Evolutionary conservation across 2,329 filamentous ascomycete species (phyloP), one percentile per base, ranked within the genome.

Genomic region (Colletotrichum cordylinicola): DNA sequence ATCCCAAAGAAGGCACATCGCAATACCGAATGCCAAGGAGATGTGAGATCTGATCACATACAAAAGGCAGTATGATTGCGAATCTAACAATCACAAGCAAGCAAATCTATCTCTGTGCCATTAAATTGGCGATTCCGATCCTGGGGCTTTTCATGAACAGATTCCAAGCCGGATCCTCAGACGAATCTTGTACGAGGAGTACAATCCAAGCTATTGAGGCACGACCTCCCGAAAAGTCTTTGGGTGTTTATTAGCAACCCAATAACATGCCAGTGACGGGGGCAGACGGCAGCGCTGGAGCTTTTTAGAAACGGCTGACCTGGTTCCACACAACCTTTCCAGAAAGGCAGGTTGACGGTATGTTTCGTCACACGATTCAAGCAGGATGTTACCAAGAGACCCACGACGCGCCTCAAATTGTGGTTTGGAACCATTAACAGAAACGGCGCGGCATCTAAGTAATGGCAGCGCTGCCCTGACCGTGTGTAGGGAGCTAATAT

Each of bases 131-230:
- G 35, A 37, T 37, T 39, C 37, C 8, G 37, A 39, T 18, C n/a
- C 18, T n/a, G 16, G 18, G 10, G 8, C 8, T 43, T 1, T 43
- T 2, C 18, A 1, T 43, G 0, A 43, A n/a, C 39, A 2, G 5
- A 18, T n/a, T 8, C n/a, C 0, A n/a, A 8, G 16, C 15, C 39
- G n/a, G 18, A 43, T 6, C 39, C 9, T 43, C 39, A 43, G 8
- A 7, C 9, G 39, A 5, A 43, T 43, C 39, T 10, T n/a, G 0
- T 2, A 43, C 39, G 1, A 43, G 7, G 18, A 43, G 4, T 3
- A n/a, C 18, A 43, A 1, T 43, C 0, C 6, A 10, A 2, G 8
- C 0, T 4, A n/a, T 43, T 0, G 18, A n/a, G 10, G 4, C 8
- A n/a, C n/a, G 1, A 43, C 18, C 39, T 43, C 1, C 18, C 8